Base-by-base conservation (phyloP, 2,329 filamentous ascomycete species). In the Paecilomyces sp. region DNA sequence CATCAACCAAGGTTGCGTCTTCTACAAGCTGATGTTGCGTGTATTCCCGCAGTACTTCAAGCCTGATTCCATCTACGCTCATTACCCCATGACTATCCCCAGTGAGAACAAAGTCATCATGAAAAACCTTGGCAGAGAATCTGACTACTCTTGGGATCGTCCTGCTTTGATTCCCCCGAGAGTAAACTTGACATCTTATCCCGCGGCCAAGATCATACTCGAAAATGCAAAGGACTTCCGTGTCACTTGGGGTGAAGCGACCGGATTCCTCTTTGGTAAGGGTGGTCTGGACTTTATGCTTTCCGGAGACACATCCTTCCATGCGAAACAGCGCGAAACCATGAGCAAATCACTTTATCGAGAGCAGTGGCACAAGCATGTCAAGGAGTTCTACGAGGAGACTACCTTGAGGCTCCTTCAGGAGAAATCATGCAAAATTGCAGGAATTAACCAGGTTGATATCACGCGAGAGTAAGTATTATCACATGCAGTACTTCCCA, bases 41-140 rank as follows among this genome's bases (percentile, higher is more conserved):
- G 89, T 90, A 0, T 91, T 95, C 79, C 91, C 91, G 0, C 82
- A 89, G 64, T 88, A 91, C 75, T 93, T 92, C 81, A 85, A 84
- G 70, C 75, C 81, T 22, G 87, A 94, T 76, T 92, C 88, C 0
- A 85, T 92, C 58, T 95, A 93, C 64, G 90, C 89, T 0, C 89
- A 92, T 70, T 92, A 88, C 69, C 89, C 87, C 53, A 82, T 87
- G 67, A 86, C 84, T 2, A 86, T 88, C 1, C 90, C 91, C 0
- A 77, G 79, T 0, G 90, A 92, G 70, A 94, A 91, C 72, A 75
- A 81, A 60, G 85, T 83, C 63, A 92, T 92, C 63, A 80, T 92
- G 64, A 85, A 83, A 52, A 80, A 85, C 54, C 79, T 94, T 4
- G 83, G 84, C 58, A 85, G 88, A 53, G 88, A 81, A 53, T 77